Base-by-base conservation (phyloP, 108 stramenopile species). In the Skeletonema tropicum region DNA sequence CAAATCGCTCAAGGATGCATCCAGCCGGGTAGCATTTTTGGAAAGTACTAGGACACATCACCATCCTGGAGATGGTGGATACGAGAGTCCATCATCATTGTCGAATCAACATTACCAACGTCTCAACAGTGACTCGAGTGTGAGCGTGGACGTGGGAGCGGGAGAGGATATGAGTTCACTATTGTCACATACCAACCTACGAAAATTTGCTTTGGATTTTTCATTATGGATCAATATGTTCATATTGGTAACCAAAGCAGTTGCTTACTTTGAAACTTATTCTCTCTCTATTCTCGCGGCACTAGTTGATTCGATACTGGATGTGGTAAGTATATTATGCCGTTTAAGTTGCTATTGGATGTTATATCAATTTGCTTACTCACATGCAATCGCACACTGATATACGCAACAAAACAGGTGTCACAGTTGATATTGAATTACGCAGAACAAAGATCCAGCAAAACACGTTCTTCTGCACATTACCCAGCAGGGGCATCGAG, bases 401-500 rank as follows among this genome's bases (percentile, higher is more conserved):
- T n/a, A 23, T 4, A 21, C n/a, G 6, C 21, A 23, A 52, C n/a
- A 21, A 55, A 55, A 9, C 10, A 15, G 52, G 52, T 55, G 2
- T 90, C 88, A 11, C 97, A 98, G 70, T 52, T 87, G 21, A 90
- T 98, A 1, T 70, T 98, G 19, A 85, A 85, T 35, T 92, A 89
- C 63, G 92, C 97, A 21, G 97, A 97, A 70, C 83, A 88, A 33
- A 80, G 90, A 68, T 85, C 84, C n/a, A 79, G 68, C 15, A 80
- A 88, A 64, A 76, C 90, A 38, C 90, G 92, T 14, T 80, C 81
- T 21, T 86, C 86, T 15, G 95, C 92, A 7, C 82, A 88, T 61
- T 98, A 97, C 83, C 97, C 97, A 2, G 96, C 95, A 3, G 97
- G 97, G 9, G 92, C 96, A 6, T 68, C 83, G 9, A 87, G 97